Percentiles rank a stretch among this genome's conserved stretches.
phyloP scores from a whole-genome alignment of 2,329 filamentous ascomycete genomes.

The Ilyonectria sp. region DNA sequence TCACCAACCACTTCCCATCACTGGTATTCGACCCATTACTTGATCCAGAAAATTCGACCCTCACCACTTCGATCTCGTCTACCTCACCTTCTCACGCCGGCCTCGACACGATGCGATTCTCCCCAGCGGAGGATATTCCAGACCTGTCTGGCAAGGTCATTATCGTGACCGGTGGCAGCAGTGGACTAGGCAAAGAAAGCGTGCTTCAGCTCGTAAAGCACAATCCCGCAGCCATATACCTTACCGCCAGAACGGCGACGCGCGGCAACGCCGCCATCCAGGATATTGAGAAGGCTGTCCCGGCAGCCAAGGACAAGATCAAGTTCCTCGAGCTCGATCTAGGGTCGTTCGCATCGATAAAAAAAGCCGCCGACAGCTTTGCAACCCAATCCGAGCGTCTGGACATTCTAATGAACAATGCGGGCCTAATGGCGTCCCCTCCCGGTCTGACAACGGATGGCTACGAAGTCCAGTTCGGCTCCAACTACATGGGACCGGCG shows the following conservation, averaged over 20 bases:
- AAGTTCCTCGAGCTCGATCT: conserved; percentile 4
- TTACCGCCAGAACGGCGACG: conserved; percentile 5
- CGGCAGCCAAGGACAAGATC: neutral
- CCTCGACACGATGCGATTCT: neutral
- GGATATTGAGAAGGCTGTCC: conserved; percentile 1
- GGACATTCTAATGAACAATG: conserved; percentile 15
- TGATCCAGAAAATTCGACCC: no score
- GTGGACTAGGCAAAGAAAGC: conserved; percentile 22
- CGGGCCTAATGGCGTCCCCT: conserved; percentile 8
- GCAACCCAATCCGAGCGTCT: neutral
- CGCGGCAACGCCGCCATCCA: conserved; percentile 7
- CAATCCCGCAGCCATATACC: conserved; percentile 19
- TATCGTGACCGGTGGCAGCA: conserved; percentile 61
- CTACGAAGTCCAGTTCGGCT: conserved; percentile 12
- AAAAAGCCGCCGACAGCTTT: neutral
- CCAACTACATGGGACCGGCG: conserved; percentile 1
- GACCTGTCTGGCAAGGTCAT: conserved; percentile 20
- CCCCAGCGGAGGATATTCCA: conserved; percentile 6
- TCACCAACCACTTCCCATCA: no score
- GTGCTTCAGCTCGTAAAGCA: conserved; percentile 24
- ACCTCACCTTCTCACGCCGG: no score
- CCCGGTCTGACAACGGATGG: conserved; percentile 4
- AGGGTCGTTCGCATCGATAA: neutral
- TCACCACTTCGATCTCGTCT: no score
- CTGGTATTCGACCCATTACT: no score